Percentiles rank a stretch among this genome's conserved stretches.
phyloP scores from a whole-genome alignment of 2,329 filamentous ascomycete genomes.

The Aspergillus pseudoviridinutans region DNA sequence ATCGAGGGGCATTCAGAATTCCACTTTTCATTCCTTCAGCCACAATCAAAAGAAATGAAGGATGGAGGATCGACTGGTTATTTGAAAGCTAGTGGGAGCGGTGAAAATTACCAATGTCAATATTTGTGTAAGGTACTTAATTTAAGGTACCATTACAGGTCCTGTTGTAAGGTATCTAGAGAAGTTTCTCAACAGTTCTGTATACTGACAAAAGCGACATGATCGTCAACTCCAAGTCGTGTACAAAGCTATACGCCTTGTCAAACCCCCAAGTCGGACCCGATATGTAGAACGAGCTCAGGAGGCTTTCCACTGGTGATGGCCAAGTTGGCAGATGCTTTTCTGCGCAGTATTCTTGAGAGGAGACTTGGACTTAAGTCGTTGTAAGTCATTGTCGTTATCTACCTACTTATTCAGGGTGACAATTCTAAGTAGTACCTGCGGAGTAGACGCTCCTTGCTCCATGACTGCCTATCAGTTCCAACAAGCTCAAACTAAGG shows the following conservation, averaged over 20 bases:
- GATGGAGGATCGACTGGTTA: not conserved
- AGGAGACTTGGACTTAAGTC: not conserved
- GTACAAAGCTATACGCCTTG: not conserved
- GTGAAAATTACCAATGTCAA: not conserved
- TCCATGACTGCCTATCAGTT: not conserved
- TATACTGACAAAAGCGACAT: not conserved
- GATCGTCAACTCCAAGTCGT: not conserved
- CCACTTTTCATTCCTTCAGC: not conserved
- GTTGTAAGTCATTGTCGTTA: not conserved
- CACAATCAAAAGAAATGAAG: not conserved
- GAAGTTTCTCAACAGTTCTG: too few species aligned
- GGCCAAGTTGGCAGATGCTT: not conserved
- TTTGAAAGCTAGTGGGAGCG: not conserved
- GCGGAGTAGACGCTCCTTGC: not conserved
- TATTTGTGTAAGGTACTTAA: not conserved
- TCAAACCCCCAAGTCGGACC: not conserved
- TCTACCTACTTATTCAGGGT: not conserved
- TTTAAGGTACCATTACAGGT: not conserved
- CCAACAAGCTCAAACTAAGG: not conserved
- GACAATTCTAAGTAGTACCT: not conserved
- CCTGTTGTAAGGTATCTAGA: not conserved
- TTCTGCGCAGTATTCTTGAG: not conserved
- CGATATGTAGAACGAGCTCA: not conserved
- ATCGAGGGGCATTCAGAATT: not conserved
- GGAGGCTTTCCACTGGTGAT: not conserved